These are phyloP conservation scores for Prosopis cineraria DNA, from an alignment of 306 rosid genomes.

Conservation along the genomic window DNA sequence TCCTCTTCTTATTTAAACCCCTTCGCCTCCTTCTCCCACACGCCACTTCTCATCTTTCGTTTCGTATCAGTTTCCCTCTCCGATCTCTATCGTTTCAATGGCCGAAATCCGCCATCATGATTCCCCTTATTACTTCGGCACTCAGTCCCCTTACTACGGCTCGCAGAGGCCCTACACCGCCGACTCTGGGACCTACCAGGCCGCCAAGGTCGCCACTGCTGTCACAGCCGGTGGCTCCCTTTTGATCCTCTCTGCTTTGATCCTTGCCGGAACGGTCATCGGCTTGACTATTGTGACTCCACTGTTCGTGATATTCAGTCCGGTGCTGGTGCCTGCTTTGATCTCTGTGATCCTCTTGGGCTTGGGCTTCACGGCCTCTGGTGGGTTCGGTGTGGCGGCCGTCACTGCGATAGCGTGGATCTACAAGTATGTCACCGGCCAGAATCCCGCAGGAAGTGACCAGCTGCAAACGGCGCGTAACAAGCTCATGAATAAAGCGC, in stretches of 20 bases:
- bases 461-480: constrained; percentile 55
- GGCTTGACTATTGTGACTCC: constrained; percentile 63
- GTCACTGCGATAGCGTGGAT: constrained; percentile 72
- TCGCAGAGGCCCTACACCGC: background rate
- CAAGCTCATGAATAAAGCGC: constrained; percentile 56
- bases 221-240: constrained; percentile 69
- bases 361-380: constrained; percentile 66
- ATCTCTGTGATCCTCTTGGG: constrained; percentile 41
- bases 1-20: constrained; percentile 13
- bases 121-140: background rate
- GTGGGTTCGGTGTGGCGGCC: constrained; percentile 74
- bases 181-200: constrained; percentile 41
- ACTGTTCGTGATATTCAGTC: constrained; percentile 79
- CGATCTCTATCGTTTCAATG: no score
- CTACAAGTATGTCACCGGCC: constrained; percentile 58
- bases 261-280: constrained; percentile 56
- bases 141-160: constrained; percentile 14
- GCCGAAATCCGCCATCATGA: constrained; percentile 42
- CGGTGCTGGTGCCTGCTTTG: constrained; percentile 73
- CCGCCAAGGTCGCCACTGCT: constrained; percentile 64
- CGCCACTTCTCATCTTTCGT: background rate
- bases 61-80: no score
- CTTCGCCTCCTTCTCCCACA: background rate
- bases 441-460: constrained; percentile 54
- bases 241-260: constrained; percentile 55